Evolutionary conservation across 805 yeast species (phyloP), one percentile per base, ranked within the genome.

Genomic region (Candida verbasci): DNA sequence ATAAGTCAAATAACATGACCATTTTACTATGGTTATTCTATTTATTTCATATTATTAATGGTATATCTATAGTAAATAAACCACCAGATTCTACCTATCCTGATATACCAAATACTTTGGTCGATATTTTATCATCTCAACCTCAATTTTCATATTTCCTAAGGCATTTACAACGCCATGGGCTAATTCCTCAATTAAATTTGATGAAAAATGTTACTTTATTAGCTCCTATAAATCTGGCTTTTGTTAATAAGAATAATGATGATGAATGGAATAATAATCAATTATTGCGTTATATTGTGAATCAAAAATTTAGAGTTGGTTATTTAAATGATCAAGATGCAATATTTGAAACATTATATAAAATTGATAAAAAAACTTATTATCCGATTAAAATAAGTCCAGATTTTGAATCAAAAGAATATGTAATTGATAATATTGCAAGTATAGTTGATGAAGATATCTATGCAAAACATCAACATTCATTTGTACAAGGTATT

Each of bases 191-290:
- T 2, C 55, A 59, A 27, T 53, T 86, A 22, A 86, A 84, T 50
- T 60, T 60, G 15, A 53, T 82, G 41, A 60, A 62, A 17, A 81
- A 84, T 52, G 74, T 81, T 39, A 85, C 95, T 0, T 57, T 86
- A n/a, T 53, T 83, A 27, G 95, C 94, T 1, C 95, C 95, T 0
- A 71, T 82, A 9, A 86, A 86, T 52, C 78, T 81, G 45, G 95
- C 95, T 1, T 85, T 83, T 55, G 65, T 62, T 4, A 50, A 52
- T 14, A 27, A 29, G 24, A 29, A 30, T 11, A 33, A 38, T 18
- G 3, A 24, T 8, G 39, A 40, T 8, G 10, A 14, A 8, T 37
- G 40, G 18, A 38, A 43, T 6, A 38, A 43, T 6, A 37, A 49
- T 24, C 44, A 40, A 30, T 31, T 52, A 20, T 23, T 54, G 24